Percentiles rank a stretch among this genome's conserved stretches.
Evolutionary conservation across 2,329 filamentous ascomycete species (phyloP).

Genomic region (Botryotinia calthae): DNA sequence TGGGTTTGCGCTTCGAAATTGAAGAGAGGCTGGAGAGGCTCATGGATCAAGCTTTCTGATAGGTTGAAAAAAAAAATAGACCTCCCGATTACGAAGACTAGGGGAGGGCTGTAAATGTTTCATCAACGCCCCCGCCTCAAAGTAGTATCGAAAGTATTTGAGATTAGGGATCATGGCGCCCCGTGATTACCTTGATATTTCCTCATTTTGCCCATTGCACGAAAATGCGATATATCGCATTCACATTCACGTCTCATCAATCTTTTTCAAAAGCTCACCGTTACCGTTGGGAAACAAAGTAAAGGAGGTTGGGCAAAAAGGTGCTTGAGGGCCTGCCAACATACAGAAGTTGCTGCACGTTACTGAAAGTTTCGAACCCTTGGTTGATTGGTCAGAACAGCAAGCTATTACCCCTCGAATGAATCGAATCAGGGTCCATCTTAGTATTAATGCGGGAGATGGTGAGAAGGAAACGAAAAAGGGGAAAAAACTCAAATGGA

Average conservation of each 20-base stretch:
- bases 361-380: neutral
- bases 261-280: slow-evolving; percentile 10
- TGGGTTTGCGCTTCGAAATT: neutral
- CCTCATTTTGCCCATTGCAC: slow-evolving; percentile 9
- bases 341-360: slow-evolving; percentile 19
- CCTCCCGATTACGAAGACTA: slow-evolving; percentile 1
- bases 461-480: slow-evolving; percentile 1
- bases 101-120: slow-evolving; percentile 2
- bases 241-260: slow-evolving; percentile 7
- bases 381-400: slow-evolving; percentile 7
- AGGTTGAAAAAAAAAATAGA: neutral
- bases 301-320: slow-evolving; percentile 18
- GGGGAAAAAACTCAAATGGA: neutral
- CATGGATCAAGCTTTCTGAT: neutral
- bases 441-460: slow-evolving; percentile 6
- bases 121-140: slow-evolving; percentile 18
- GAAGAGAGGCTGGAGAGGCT: neutral
- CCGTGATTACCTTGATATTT: slow-evolving; percentile 15
- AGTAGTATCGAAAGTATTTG: neutral
- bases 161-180: slow-evolving; percentile 14
- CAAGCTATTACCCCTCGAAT: slow-evolving; percentile 20
- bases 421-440: slow-evolving; percentile 18
- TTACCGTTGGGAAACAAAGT: slow-evolving; percentile 17
- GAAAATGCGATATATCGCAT: slow-evolving; percentile 18
- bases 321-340: slow-evolving; percentile 14